Base-by-base conservation (phyloP, 257 asterid species). In the Hygrophila difformis region DNA sequence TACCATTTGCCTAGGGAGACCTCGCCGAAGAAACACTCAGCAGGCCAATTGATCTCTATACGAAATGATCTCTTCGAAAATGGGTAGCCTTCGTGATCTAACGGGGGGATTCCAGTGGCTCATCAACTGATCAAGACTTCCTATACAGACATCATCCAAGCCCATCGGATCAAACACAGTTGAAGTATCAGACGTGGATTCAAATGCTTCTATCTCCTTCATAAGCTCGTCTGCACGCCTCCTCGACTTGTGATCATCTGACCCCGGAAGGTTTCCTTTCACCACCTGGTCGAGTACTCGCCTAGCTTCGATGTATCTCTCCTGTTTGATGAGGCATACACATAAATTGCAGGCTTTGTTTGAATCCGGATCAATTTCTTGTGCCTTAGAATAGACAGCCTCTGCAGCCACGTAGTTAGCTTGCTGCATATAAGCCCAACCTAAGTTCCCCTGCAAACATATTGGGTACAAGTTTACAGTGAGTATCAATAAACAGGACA, bases 371-470 rank as follows among this genome's bases (percentile, higher is more conserved):
- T 89, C 91, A n/a, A 89, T 82, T 84, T 75, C 79, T 49, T 85
- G 96, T 22, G 98, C 94, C 60, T 85, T 89, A 0, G 78, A 64
- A 22, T 85, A 85, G 1, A 82, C 79, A 13, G 70, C 88, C 55
- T 85, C 98, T 1, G 98, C 98, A 16, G 86, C 81, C 22, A 77
- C 62, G 55, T 57, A 85, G 29, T 82, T 79, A 1, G 74, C 59
- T 51, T 85, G 82, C 54, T 77, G 94, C 88, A 76, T 89, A 31
- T 85, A 89, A 0, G 94, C 93, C 98, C 98, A 89, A 0, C 82
- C 98, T 29, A 89, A 46, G 59, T 86, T 85, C 1, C 98, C 94
- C 94, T 78, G 68, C 24, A 6, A n/a, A n/a, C n/a, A n/a, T n/a
- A n/a, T n/a, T n/a, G n/a, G n/a, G n/a, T n/a, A n/a, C n/a, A n/a